Evolutionary conservation across 257 asterid species (phyloP).

Genomic region (Capsicum pubescens): DNA sequence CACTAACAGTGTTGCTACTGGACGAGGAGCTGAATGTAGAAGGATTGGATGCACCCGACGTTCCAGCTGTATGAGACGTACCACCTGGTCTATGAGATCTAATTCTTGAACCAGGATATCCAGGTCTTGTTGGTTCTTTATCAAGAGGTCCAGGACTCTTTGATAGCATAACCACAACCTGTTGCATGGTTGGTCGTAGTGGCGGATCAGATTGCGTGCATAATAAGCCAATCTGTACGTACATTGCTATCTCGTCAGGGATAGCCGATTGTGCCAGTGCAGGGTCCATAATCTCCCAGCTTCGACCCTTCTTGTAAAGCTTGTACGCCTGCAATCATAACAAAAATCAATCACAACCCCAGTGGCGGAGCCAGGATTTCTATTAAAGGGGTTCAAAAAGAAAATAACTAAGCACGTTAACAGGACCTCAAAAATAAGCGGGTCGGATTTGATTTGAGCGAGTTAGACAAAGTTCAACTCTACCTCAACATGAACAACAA

Average conservation of each 20-base stretch:
- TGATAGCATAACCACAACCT: constrained; percentile 68
- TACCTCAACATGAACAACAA: no score
- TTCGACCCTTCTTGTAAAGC: constrained; percentile 75
- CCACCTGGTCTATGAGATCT: constrained; percentile 40
- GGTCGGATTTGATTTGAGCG: no score
- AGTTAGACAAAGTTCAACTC: no score
- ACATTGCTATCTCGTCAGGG: constrained; percentile 54
- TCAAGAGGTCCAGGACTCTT: constrained; percentile 68
- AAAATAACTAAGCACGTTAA: no score
- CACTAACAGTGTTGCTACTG: constrained; percentile 46
- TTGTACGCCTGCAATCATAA: constrained; percentile 64
- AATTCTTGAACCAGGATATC: constrained; percentile 66
- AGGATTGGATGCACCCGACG: constrained; percentile 56
- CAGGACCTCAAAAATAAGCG: no score
- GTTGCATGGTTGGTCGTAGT: constrained; percentile 81
- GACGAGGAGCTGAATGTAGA: constrained; percentile 52
- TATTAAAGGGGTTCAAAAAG: no score
- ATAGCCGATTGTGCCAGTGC: constrained; percentile 56
- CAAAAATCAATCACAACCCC: background rate
- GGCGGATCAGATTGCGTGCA: constrained; percentile 80
- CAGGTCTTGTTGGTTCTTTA: constrained; percentile 78
- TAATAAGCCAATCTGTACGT: constrained; percentile 69
- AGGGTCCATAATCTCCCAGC: constrained; percentile 72
- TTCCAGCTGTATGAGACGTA: constrained; percentile 48
- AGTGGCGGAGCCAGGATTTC: no score